Evolutionary conservation across 2,329 filamentous ascomycete genomes (phyloP), one percentile per base, ranked within the genome.

Genomic region (Fusarium stilboides): DNA sequence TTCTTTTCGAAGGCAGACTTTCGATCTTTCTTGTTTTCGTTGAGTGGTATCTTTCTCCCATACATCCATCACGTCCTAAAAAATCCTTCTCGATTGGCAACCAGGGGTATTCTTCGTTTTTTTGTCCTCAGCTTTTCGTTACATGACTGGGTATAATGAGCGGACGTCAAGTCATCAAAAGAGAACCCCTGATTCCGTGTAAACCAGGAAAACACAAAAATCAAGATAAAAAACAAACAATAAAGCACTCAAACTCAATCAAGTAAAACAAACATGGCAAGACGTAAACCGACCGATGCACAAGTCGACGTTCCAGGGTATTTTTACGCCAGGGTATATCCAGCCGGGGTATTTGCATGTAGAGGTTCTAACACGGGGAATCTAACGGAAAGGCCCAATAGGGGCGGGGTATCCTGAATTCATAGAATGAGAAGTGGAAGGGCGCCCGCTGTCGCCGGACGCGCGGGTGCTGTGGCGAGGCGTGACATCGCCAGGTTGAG

Each of bases 391-490:
- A 88, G 92, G 91, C 87, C 92, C 93, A 87, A 94, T 91, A 74
- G 92, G 92, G 86, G 90, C 93, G 87, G 94, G 92, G 92, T 96
- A 96, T 94, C 93, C 93, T 89, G 93, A 95, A 92, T 90, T 89
- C 79, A 92, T 92, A 87, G 94, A 97, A 91, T 97, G 92, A 85
- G 94, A 96, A 85, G 94, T 97, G 78, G 92, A 95, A 80, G 94
- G 94, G 79, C 94, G 92, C 80, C 94, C 94, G 85, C 93, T 96
- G 82, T 97, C 94, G 80, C 92, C 93, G 79, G 94, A 97, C 79
- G 91, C 91, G 80, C 94, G 91, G 80, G 92, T 87, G 80, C 90
- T 89, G 83, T 97, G 93, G 81, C 93, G 92, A 70, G 94, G 93
- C 40, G 93, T 97, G 73, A 89, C 87, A 80, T 97, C 94, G 78